phyloP scores from a whole-genome alignment of 805 yeast genomes.

The Candida railenensis region DNA sequence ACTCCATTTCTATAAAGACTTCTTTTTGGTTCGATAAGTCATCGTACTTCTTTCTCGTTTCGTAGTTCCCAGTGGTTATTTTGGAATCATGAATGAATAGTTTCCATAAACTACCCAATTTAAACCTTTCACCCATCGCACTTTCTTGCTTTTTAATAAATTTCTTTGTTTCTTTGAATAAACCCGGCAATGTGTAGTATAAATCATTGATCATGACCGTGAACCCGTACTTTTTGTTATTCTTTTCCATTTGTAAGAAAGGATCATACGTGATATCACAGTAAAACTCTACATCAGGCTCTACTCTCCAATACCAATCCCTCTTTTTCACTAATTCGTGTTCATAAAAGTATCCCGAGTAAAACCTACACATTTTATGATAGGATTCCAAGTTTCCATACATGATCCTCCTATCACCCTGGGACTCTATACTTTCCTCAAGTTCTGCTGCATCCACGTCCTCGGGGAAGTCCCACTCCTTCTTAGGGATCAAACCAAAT shows the following conservation, averaged over 20 bases:
- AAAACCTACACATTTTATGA: slow-evolving; percentile 95
- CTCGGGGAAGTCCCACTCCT: slow-evolving; percentile 67
- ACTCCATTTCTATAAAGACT: slow-evolving; percentile 27
- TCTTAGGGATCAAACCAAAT: slow-evolving; percentile 64
- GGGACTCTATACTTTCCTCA: slow-evolving; percentile 60
- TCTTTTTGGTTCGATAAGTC: slow-evolving; percentile 16
- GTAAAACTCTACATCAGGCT: slow-evolving; percentile 85
- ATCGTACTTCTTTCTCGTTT: slow-evolving; percentile 17
- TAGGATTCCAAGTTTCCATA: slow-evolving; percentile 82
- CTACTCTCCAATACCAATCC: slow-evolving; percentile 97
- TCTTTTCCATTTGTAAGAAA: slow-evolving; percentile 70
- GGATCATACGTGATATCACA: slow-evolving; percentile 95
- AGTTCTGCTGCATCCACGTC: slow-evolving; percentile 41
- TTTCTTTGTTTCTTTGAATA: slow-evolving; percentile 70
- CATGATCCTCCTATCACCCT: slow-evolving; percentile 81
- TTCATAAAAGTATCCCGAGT: slow-evolving; percentile 77
- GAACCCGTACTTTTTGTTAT: slow-evolving; percentile 78
- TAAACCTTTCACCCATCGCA: slow-evolving; percentile 26
- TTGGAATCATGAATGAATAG: slow-evolving; percentile 48
- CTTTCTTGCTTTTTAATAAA: slow-evolving; percentile 47
- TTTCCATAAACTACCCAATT: slow-evolving; percentile 67
- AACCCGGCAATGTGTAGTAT: slow-evolving; percentile 75
- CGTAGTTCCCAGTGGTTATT: slow-evolving; percentile 20
- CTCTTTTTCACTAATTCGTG: slow-evolving; percentile 69
- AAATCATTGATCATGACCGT: slow-evolving; percentile 78